phyloP scores from a whole-genome alignment of 176 grass and related monocot species.

The Lolium multiflorum region DNA sequence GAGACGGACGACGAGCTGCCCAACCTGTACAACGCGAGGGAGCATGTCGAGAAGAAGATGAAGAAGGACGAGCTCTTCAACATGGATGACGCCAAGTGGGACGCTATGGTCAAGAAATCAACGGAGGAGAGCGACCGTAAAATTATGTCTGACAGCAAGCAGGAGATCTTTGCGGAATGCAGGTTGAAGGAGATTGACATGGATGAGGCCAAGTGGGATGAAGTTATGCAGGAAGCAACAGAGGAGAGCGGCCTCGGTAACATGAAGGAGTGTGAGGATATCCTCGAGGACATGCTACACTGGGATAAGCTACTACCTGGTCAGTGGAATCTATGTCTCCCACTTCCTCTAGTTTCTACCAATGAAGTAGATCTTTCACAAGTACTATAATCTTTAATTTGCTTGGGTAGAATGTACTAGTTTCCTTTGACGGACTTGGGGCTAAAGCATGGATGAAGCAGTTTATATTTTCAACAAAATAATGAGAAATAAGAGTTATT shows the following conservation, averaged over 20 bases:
- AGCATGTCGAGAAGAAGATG: constrained; percentile 84
- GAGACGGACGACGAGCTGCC: constrained; percentile 75
- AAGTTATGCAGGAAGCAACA: constrained; percentile 50
- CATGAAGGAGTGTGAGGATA: constrained; percentile 83
- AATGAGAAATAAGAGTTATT: not conserved
- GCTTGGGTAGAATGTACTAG: not conserved
- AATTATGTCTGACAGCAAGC: not conserved
- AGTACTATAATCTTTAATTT: constrained; percentile 18
- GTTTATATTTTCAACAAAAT: constrained; percentile 7
- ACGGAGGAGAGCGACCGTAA: constrained; percentile 21
- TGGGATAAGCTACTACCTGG: constrained; percentile 86
- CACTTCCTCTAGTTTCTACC: not conserved
- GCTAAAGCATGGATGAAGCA: not conserved
- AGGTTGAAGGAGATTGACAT: not conserved
- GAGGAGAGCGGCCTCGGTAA: constrained; percentile 59
- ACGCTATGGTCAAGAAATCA: constrained; percentile 59
- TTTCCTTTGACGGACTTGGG: not conserved
- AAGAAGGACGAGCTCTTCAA: constrained; percentile 66
- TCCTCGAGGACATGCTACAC: constrained; percentile 92
- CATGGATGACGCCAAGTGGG: constrained; percentile 85
- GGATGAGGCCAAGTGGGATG: constrained; percentile 77
- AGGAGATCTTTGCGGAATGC: not conserved
- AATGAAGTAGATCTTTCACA: constrained; percentile 16
- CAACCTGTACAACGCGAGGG: constrained; percentile 79
- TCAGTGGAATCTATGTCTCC: constrained; percentile 45